Base-by-base conservation (phyloP, 2,329 filamentous ascomycete species). In the Zalaria sp. region DNA sequence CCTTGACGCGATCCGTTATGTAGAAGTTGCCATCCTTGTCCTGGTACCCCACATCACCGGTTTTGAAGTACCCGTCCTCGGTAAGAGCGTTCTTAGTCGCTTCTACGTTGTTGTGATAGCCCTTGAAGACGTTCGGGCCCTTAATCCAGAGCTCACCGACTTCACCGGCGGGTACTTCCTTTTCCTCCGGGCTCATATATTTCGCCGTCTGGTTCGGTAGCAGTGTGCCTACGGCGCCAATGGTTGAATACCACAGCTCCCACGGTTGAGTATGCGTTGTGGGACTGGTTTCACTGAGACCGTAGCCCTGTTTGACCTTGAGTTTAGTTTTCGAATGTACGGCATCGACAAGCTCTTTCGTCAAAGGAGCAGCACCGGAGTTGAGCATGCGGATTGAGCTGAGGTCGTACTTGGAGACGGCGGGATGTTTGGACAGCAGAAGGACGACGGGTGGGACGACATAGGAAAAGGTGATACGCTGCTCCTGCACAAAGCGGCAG, bases 281-380 rank as follows among this genome's bases (percentile, higher is more conserved):
- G 0, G 88, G 87, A 26, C 80, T 80, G 9, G 86, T 93, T 65
- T 96, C 89, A 4, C 79, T 86, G 4, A 96, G 71, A 0, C 89
- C 89, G 56, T 94, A 96, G 11, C 84, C 88, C 63, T 96, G 89
- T 68, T 94, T 95, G 46, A 94, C 77, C 2, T 81, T 80, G 18
- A 93, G 70, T 40, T 77, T 77, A 44, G 91, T 75, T 5, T 87
- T 76, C 18, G 73, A 62, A 67, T 84, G 83, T 3, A 91, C 75
- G 5, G 77, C 73, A 42, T 86, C 76, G 1, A 89, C 82, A 2
- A 96, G 72, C 47, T 94, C 86, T 28, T 69, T 67, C 0, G 85
- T 89, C 34, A 95, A 66, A 0, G 89, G 89, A 1, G 89, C 88
- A 0, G 88, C 89, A 25, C 84, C 89, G 0, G 77, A 88, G 62